These are phyloP conservation scores for Torulaspora pretoriensis DNA, from an alignment of 1,139 yeast species.

Conservation along the genomic window DNA sequence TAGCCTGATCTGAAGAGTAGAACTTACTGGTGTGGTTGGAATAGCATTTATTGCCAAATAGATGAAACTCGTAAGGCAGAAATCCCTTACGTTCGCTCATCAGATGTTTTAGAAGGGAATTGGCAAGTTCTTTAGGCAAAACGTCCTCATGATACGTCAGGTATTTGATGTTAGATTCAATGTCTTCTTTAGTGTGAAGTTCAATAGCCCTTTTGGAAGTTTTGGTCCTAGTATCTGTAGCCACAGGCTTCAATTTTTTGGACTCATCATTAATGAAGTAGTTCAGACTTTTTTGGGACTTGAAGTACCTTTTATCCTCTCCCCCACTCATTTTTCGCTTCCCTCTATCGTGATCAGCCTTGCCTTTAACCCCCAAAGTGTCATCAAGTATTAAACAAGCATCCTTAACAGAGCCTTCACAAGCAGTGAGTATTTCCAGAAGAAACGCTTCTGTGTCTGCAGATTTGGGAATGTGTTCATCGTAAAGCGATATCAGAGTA, in stretches of 20 bases:
- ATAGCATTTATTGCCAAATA: conserved; percentile 56
- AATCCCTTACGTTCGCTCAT: conserved; percentile 41
- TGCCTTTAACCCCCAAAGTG: conserved; percentile 8
- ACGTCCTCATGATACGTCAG: conserved; percentile 50
- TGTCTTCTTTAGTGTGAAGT: conserved; percentile 42
- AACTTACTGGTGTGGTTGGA: conserved; percentile 49
- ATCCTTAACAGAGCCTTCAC: conserved; percentile 10
- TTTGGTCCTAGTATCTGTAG: conserved; percentile 15
- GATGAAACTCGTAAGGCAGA: conserved; percentile 44
- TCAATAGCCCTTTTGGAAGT: conserved; percentile 25
- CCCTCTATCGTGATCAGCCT: not conserved
- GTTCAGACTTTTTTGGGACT: conserved; percentile 10
- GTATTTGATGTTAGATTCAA: conserved; percentile 43
- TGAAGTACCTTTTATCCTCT: conserved; percentile 1
- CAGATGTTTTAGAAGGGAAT: conserved; percentile 39
- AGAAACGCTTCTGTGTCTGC: conserved; percentile 8
- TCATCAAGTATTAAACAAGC: conserved; percentile 9
- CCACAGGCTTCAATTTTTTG: conserved; percentile 5
- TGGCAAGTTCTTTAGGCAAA: conserved; percentile 48
- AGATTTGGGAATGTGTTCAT: conserved; percentile 8
- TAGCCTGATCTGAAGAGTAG: conserved; percentile 20
- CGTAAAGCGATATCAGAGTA: conserved; percentile 5
- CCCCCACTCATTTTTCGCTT: conserved; percentile 1
- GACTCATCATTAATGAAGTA: conserved; percentile 9
- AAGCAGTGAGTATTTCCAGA: conserved; percentile 12